Base-by-base conservation (phyloP, 2,329 filamentous ascomycete genomes). In the Teratosphaeria epicoccoides region DNA sequence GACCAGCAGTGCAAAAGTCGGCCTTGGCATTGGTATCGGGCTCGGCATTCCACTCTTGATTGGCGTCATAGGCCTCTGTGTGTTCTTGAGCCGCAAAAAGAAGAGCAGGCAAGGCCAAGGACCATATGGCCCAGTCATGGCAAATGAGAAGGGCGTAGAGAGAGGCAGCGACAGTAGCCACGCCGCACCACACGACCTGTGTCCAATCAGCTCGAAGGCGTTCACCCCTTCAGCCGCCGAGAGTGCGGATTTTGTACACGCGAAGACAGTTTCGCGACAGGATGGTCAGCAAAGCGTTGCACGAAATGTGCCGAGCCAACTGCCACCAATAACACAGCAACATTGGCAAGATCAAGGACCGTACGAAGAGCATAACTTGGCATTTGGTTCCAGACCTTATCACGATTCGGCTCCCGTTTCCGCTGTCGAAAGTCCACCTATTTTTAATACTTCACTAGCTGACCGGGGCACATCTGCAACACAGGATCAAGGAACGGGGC, bases 21-120 rank as follows among this genome's bases (percentile, higher is more conserved):
- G 54, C n/a, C 17, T 56, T 4, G 54, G 54, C 22, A 43, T 54
- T 12, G 54, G 54, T 14, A 24, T 54, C 7, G 54, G 49, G 7
- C 5, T 56, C 12, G 54, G 52, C 20, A 20, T 55, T 17, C 48
- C 46, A 2, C 9, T 56, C 14, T 22, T 56, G 14, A 24, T 54
- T 5, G 49, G 29, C 6, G 22, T 47, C 10, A 25, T 49, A 23
- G 52, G 49, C 10, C 37, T 47, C 20, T 29, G 28, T 14, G 45
- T 46, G 6, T 37, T 54, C 22, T 5, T 52, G n/a, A 43, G 11
- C 14, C 51, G 46, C 23, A 33, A 46, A 20, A 49, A 49, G n/a
- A 52, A 48, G 47, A 40, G n/a, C 17, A 29, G 49, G n/a, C 22
- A 12, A 37, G 40, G 43, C 6, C 24, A 26, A 33, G 45, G 49